A percentile compares a stretch with the other conserved stretches of the same genome.
Conservation (phyloP, 495 filamentous ascomycete genomes). For the Hyaloscypha bicolor region DNA sequence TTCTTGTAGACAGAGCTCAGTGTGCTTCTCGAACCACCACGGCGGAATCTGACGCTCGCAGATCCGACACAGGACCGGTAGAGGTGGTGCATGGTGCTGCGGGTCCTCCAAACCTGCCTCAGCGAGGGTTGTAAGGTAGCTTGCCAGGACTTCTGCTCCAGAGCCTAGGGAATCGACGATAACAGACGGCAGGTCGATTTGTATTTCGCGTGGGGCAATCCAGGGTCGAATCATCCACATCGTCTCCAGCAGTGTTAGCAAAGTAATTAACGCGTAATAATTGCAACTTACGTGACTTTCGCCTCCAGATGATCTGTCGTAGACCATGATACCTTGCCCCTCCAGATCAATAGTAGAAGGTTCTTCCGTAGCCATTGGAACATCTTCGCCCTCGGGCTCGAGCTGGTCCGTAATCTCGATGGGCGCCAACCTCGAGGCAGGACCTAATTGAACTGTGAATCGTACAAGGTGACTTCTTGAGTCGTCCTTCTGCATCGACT, state of each 20-base stretch:
- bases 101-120: constrained; percentile 85
- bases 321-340: constrained; percentile 97
- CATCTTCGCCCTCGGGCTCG: constrained; percentile 44
- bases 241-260: constrained; percentile 59
- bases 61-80: constrained; percentile 91
- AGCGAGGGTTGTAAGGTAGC: constrained; percentile 86
- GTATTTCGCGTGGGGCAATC: constrained; percentile 83
- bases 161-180: constrained; percentile 93
- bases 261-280: not conserved
- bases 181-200: constrained; percentile 88
- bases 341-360: constrained; percentile 73
- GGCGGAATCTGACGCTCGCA: constrained; percentile 97
- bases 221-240: constrained; percentile 99
- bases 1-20: constrained; percentile 92
- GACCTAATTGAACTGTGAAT: constrained; percentile 77
- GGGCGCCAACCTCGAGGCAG: constrained; percentile 66
- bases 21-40: constrained; percentile 99
- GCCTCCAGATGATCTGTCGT: constrained; percentile 82
- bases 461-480: constrained; percentile 89
- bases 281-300: constrained; percentile 79
- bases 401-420: constrained; percentile 41
- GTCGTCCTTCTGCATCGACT: constrained; percentile 90
- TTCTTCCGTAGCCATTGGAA: constrained; percentile 39
- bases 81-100: constrained; percentile 78
- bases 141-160: constrained; percentile 91